Base-by-base conservation (phyloP, 2,329 filamentous ascomycete species). In the Sporothrix brasiliensis region DNA sequence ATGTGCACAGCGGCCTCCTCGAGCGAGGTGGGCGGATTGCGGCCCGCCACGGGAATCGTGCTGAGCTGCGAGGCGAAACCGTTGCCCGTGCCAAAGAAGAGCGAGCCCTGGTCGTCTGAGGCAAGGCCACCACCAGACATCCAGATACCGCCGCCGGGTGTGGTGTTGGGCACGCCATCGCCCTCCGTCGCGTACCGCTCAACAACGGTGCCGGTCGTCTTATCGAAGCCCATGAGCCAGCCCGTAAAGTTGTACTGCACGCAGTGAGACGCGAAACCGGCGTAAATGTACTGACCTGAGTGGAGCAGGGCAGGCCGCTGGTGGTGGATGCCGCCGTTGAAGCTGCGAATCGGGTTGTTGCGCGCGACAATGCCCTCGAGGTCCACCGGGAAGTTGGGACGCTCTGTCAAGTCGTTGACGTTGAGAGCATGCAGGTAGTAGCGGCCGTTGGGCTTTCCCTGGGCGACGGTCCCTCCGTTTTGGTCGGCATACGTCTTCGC, bases 191-290 rank as follows among this genome's bases (percentile, higher is more conserved):
- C 79, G 56, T 77, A 83, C 53, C 78, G 76, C 71, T 83, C 82
- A 9, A 85, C 80, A 9, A 82, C 75, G 4, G 75, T 75, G n/a
- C 83, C 83, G 24, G 79, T 81, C 0, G 77, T 80, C 72, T 82
- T 83, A 73, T 85, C 79, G 76, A 81, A 83, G 13, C 83, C 83
- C 60, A 85, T 80, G 66, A 85, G 78, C 76, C 82, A 83, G 67
- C 83, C 83, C 10, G 83, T 84, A 69, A 83, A 84, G 74, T 85
- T 85, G 75, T 81, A 85, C 73, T 83, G 80, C 10, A 84, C 83
- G 70, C 83, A 85, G 74, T 85, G 83, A n/a, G 81, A 83, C 0
- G 81, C 83, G 72, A 83, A 85, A 3, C 82, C 83, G 13, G 82
- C 82, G 71, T 84, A 85, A 41, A 85, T 78, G 72, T 79, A 83